phyloP scores from a whole-genome alignment of 805 yeast genomes.

The Candida ascalaphidarum region DNA sequence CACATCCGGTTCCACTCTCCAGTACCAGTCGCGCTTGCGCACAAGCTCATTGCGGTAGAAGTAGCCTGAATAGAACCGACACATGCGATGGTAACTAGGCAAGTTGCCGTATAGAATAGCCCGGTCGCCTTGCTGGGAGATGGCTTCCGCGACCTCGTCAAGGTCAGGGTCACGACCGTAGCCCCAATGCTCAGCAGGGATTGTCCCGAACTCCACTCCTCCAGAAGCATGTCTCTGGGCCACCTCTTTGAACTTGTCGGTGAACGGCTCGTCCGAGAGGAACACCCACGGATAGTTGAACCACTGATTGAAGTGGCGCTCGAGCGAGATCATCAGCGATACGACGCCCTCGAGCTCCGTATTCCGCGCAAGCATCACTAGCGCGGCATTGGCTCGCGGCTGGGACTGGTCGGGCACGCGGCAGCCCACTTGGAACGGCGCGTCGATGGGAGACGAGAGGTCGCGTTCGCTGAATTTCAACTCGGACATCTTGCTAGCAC shows the following conservation, averaged over 20 bases:
- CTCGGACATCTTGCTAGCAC: no score
- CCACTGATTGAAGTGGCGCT: constrained; percentile 90
- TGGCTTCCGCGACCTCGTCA: constrained; percentile 42
- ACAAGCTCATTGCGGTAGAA: constrained; percentile 78
- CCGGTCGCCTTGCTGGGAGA: constrained; percentile 74
- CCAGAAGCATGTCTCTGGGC: constrained; percentile 50
- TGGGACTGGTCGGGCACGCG: constrained; percentile 28
- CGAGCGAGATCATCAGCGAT: constrained; percentile 64
- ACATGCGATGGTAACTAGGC: constrained; percentile 88
- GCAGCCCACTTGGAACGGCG: constrained; percentile 52
- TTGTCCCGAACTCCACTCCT: constrained; percentile 61
- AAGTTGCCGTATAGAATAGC: constrained; percentile 76
- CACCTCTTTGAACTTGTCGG: constrained; percentile 48
- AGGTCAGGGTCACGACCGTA: constrained; percentile 37
- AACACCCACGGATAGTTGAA: constrained; percentile 89
- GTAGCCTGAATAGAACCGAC: constrained; percentile 57
- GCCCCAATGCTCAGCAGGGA: constrained; percentile 59
- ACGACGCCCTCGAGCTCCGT: constrained; percentile 72
- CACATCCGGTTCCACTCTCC: constrained; percentile 83
- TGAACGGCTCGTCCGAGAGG: constrained; percentile 72
- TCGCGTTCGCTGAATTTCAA: constrained; percentile 6
- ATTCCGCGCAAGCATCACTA: constrained; percentile 79
- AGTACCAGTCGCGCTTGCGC: constrained; percentile 74
- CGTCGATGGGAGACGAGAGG: constrained; percentile 14
- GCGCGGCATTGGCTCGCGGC: constrained; percentile 69